Evolutionary conservation across 768 basidiomycete genomes (phyloP), one percentile per base, ranked within the genome.

Genomic region (Auriscalpium microsporum): DNA sequence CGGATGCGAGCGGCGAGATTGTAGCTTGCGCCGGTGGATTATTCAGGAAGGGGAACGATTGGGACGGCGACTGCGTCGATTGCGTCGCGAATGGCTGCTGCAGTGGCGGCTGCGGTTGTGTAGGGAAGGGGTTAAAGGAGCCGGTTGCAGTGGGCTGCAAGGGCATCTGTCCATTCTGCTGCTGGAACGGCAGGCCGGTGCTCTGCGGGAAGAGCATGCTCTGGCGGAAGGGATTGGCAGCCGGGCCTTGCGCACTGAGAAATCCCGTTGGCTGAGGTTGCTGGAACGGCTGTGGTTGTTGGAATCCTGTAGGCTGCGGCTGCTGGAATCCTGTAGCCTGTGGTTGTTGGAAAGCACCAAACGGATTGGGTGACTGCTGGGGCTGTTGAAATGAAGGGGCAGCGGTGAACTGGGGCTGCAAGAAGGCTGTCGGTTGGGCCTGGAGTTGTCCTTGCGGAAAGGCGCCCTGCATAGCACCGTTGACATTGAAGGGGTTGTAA

Each of bases 181-280:
- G 44, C 10, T 61, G 58, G 14, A 64, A 59, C 17, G 55, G 58
- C 23, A 58, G 7, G n/a, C 59, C 54, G 0, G 52, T 51, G n/a
- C 60, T 47, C 44, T 59, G 58, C 19, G 57, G 63, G 19, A 63
- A 60, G 16, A 60, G 56, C 77, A 84, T 79, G 61, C 80, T 88
- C 68, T 90, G 90, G 36, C 92, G 76, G 76, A 94, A 94, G 9
- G 90, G 91, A 69, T 93, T 94, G 45, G 75, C 62, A 19, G 72
- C 68, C 11, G 71, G 67, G 54, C 66, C 54, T 53, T 85, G 81
- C 16, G 84, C 77, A 64, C 77, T 80, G 50, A 74, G 53, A 62
- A 72, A 62, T 45, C 61, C 62, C 10, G 82, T 82, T 33, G 69
- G 58, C 66, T 86, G 84, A 21, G 78, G 73, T 56, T 78, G 79